These are phyloP conservation scores for Aspergillus nomiae DNA, from an alignment of 2,329 filamentous ascomycete genomes.

Conservation along the genomic window DNA sequence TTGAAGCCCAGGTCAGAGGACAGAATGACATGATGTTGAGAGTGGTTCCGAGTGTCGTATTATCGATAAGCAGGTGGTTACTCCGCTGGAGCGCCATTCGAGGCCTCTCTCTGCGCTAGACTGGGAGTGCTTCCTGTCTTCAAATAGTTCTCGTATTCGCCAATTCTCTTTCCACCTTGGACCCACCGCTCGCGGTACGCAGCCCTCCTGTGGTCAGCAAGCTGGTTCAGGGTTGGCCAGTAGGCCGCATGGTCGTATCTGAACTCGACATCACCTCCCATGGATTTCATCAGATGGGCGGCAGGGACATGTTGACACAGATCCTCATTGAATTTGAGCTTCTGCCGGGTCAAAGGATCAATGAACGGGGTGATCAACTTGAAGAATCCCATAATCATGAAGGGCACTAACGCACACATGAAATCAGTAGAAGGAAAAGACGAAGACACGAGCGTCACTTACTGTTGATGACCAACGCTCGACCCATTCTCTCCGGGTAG, in stretches of 20 bases:
- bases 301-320: slow-evolving; percentile 78
- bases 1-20: background rate
- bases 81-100: slow-evolving; percentile 4
- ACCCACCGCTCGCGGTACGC: slow-evolving; percentile 72
- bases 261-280: slow-evolving; percentile 80
- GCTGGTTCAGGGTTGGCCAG: slow-evolving; percentile 80
- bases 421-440: slow-evolving; percentile 15
- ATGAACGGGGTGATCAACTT: slow-evolving; percentile 96
- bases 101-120: slow-evolving; percentile 30
- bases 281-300: slow-evolving; percentile 77
- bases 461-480: slow-evolving; percentile 88
- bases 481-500: slow-evolving; percentile 89
- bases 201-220: slow-evolving; percentile 67
- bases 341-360: slow-evolving; percentile 88
- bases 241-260: slow-evolving; percentile 86
- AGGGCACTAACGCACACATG: slow-evolving; percentile 65
- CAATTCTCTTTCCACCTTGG: slow-evolving; percentile 75
- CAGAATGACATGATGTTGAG: background rate
- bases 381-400: slow-evolving; percentile 91
- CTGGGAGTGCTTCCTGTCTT: slow-evolving; percentile 61
- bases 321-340: slow-evolving; percentile 97
- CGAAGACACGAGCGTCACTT: slow-evolving; percentile 34
- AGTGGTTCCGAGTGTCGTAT: background rate
- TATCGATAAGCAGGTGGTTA: background rate
- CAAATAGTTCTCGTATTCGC: slow-evolving; percentile 87